phyloP scores from a whole-genome alignment of 208 protist species.

The Crithidia expoeki region DNA sequence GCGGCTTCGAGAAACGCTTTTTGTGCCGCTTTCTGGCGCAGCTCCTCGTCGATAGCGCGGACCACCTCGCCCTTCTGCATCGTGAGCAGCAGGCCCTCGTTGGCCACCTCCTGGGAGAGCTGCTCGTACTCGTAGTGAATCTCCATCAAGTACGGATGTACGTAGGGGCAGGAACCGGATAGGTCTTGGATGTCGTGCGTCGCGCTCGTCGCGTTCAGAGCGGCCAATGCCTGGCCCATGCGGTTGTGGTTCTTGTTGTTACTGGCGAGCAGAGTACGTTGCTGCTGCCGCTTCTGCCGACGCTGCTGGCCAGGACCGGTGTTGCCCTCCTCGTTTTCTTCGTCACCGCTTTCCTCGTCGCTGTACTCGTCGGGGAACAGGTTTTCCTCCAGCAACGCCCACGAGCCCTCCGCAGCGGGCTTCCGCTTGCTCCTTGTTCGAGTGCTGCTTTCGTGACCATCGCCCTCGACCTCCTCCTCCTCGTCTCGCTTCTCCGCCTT shows the following conservation, averaged over 20 bases:
- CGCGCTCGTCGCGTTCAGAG: slow-evolving; percentile 12
- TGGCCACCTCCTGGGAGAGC: slow-evolving; percentile 41
- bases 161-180: slow-evolving; percentile 31
- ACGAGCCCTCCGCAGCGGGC: slow-evolving; percentile 12
- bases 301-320: neutral
- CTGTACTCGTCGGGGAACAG: slow-evolving; percentile 29
- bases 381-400: slow-evolving; percentile 27
- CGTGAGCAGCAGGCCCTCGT: slow-evolving; percentile 45
- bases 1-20: slow-evolving; percentile 24
- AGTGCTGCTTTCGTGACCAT: neutral
- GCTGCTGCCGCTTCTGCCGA: neutral
- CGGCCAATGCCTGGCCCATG: slow-evolving; percentile 31
- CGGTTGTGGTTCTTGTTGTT: too few species aligned
- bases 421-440: neutral
- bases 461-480: neutral
- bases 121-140: slow-evolving; percentile 60
- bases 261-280: slow-evolving; percentile 10
- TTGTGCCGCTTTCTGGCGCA: slow-evolving; percentile 33
- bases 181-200: slow-evolving; percentile 18
- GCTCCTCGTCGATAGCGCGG: slow-evolving; percentile 39
- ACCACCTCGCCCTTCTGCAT: slow-evolving; percentile 58
- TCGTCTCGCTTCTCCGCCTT: slow-evolving; percentile 7
- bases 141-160: slow-evolving; percentile 52
- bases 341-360: too few species aligned
- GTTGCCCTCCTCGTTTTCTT: too few species aligned